phyloP scores from a whole-genome alignment of 345 rosid species.

The Eucalyptus pauciflora region DNA sequence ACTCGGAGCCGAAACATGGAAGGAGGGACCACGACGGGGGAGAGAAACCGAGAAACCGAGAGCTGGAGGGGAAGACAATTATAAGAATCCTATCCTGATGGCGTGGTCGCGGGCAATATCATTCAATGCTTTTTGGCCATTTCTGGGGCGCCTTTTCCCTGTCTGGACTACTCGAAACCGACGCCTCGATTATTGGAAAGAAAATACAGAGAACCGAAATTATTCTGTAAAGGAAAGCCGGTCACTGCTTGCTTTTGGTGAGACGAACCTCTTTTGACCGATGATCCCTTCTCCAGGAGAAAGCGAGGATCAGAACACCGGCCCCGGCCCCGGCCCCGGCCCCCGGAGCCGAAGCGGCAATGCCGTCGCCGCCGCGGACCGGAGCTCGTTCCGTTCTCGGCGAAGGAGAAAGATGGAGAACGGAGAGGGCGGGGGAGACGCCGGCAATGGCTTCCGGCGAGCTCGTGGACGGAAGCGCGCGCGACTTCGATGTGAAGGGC shows the following conservation, averaged over 20 bases:
- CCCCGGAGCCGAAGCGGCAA: background rate
- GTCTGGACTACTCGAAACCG: background rate
- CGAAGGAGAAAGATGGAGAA: background rate
- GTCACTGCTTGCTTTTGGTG: background rate
- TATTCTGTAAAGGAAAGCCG: background rate
- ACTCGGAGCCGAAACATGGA: background rate
- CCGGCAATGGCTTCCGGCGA: background rate
- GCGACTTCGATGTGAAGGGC: background rate
- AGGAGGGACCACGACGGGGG: background rate
- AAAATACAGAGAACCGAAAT: background rate
- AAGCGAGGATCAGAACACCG: background rate
- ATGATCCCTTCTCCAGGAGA: background rate
- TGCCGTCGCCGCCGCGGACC: background rate
- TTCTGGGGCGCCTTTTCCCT: background rate
- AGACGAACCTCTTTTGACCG: background rate
- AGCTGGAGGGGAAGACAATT: background rate
- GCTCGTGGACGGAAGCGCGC: background rate
- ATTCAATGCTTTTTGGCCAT: background rate
- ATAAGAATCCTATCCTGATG: background rate
- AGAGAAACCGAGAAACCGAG: background rate
- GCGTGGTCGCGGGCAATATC: background rate
- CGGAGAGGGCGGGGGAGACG: background rate
- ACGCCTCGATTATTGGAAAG: background rate
- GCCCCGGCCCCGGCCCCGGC: background rate
- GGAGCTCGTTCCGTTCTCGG: background rate